phyloP scores from a whole-genome alignment of 2,329 filamentous ascomycete species.

The Penicillium glabrum region DNA sequence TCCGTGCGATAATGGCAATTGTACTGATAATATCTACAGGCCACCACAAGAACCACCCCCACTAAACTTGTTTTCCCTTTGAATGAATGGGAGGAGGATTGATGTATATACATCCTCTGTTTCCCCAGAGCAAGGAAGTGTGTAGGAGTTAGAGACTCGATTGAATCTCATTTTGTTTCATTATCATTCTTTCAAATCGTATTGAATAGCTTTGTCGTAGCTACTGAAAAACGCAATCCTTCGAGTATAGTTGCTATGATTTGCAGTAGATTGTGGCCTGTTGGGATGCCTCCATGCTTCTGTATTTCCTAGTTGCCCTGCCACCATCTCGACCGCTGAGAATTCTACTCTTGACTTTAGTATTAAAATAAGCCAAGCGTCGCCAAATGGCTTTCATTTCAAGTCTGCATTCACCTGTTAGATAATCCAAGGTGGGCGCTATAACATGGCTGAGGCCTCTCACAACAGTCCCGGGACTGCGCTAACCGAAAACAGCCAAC shows the following conservation, averaged over 20 bases:
- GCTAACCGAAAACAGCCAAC: constrained; percentile 45
- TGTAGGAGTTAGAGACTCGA: constrained; percentile 27
- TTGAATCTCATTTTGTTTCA: constrained; percentile 23
- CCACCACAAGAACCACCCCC: constrained; percentile 99
- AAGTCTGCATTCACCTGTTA: neutral
- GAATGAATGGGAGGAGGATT: constrained; percentile 26
- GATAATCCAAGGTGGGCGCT: constrained; percentile 16
- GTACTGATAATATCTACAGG: constrained; percentile 54
- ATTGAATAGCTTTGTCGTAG: neutral
- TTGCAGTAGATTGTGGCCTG: neutral
- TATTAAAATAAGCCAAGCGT: neutral
- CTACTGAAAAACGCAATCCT: neutral
- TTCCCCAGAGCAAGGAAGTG: constrained; percentile 30
- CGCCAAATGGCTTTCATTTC: neutral
- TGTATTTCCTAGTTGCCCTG: neutral
- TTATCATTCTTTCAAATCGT: constrained; percentile 4
- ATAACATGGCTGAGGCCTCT: constrained; percentile 11
- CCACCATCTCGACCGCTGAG: neutral
- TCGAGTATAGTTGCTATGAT: neutral
- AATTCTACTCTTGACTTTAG: neutral
- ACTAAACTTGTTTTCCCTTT: constrained; percentile 59
- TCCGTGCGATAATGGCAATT: neutral
- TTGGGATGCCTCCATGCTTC: neutral
- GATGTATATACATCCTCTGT: constrained; percentile 42
- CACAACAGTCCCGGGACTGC: constrained; percentile 25